These are phyloP conservation scores for Microbotryum silenes-acaulis DNA, from an alignment of 1,284 basidiomycete species.

Conservation along the genomic window DNA sequence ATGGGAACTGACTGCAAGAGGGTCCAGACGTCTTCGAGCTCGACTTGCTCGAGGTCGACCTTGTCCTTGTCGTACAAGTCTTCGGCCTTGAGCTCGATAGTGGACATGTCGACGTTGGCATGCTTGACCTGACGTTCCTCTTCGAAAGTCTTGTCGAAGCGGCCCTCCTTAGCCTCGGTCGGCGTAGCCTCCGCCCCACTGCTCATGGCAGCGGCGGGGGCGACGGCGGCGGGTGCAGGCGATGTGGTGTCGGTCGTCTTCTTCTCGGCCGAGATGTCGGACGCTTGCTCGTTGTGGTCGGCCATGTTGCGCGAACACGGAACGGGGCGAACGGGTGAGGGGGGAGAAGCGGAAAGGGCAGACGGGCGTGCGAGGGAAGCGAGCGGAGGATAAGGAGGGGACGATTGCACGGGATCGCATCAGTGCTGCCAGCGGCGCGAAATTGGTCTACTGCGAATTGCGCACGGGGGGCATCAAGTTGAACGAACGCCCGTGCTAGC, in stretches of 20 bases:
- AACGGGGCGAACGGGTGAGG: too few species aligned
- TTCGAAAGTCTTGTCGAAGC: constrained; percentile 33
- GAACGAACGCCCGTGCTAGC: too few species aligned
- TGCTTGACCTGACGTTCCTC: constrained; percentile 34
- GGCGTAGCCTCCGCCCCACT: constrained; percentile 2
- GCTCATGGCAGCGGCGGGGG: neutral
- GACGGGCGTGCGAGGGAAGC: too few species aligned
- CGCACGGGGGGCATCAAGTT: too few species aligned
- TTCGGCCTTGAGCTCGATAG: constrained; percentile 80
- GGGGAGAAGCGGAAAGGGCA: too few species aligned
- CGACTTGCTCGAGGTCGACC: constrained; percentile 94
- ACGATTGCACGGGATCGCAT: too few species aligned
- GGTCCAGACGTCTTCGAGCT: constrained; percentile 93
- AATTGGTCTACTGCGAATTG: too few species aligned
- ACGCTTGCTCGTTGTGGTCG: too few species aligned
- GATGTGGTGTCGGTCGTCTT: constrained; percentile 3
- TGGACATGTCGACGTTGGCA: constrained; percentile 43
- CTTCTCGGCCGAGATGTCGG: constrained; percentile 12
- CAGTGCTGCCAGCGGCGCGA: too few species aligned
- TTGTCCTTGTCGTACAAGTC: constrained; percentile 72
- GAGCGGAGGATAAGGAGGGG: too few species aligned
- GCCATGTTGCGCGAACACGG: too few species aligned
- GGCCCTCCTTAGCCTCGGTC: constrained; percentile 16
- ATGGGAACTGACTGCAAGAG: constrained; percentile 67
- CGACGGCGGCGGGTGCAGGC: constrained; percentile 2